These are phyloP conservation scores for Rhodofomes roseus DNA, from an alignment of 1,284 basidiomycete genomes.

Conservation along the genomic window DNA sequence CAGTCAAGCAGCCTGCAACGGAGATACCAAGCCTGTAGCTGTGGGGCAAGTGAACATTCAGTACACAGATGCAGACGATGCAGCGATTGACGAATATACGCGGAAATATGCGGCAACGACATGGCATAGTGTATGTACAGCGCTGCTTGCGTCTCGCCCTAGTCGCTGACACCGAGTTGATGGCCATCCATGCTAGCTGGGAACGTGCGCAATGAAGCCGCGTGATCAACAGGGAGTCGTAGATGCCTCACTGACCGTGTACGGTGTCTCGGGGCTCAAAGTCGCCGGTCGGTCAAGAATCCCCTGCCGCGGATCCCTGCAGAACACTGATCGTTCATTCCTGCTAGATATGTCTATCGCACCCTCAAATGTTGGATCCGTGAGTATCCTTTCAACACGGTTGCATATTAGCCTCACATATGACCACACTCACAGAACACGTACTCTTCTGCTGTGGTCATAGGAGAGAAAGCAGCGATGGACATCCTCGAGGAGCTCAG, in stretches of 20 bases:
- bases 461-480: neutral
- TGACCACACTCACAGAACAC: neutral
- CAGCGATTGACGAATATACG: slow-evolving; percentile 61
- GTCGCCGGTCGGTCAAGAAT: slow-evolving; percentile 30
- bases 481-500: neutral
- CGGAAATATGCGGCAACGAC: slow-evolving; percentile 22
- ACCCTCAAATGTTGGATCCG: slow-evolving; percentile 39
- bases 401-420: neutral
- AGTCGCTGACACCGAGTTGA: neutral
- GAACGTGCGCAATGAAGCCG: slow-evolving; percentile 63
- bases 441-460: neutral
- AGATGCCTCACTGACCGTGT: slow-evolving; percentile 65
- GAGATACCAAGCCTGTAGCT: slow-evolving; percentile 11
- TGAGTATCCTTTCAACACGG: slow-evolving; percentile 9
- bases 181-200: slow-evolving; percentile 12
- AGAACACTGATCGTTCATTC: neutral
- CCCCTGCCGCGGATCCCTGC: neutral
- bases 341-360: slow-evolving; percentile 54
- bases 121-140: slow-evolving; percentile 23
- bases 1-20: slow-evolving; percentile 11
- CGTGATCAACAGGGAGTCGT: slow-evolving; percentile 70
- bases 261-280: slow-evolving; percentile 66
- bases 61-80: slow-evolving; percentile 58
- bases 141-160: neutral
- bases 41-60: slow-evolving; percentile 39